Base-by-base conservation (phyloP, 495 filamentous ascomycete species). In the Lophiostoma macrostomum region DNA sequence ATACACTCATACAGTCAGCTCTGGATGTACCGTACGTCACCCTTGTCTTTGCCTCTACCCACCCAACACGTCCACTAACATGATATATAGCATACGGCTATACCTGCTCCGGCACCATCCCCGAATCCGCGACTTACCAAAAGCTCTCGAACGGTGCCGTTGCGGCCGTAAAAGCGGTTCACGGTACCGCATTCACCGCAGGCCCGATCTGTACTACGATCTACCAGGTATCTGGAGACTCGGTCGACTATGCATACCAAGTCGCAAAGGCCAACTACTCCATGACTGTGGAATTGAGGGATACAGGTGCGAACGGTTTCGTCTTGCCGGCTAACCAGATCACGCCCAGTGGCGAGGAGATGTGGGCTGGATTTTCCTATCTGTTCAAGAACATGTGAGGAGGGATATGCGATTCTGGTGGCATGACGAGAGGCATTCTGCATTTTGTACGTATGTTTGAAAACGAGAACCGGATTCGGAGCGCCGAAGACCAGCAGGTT, bases 1-100 rank as follows among this genome's bases (percentile, higher is more conserved):
- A 78, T 74, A 64, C 81, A 85, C 63, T 71, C 72, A 13, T 85
- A 83, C 65, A 69, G 71, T 3, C 80, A 85, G 62, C 65, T 75
- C 6, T 73, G 70, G 34, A 72, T 75, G 71, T 58, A 62, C 52
- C 71, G 29, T 63, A 57, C 32, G 53, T 51, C 16, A n/a, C n/a
- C 56, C 23, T 67, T 72, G 43, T 32, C 66, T 20, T 50, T 66
- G 1, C 64, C 69, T 43, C 16, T 10, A 10, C 8, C 28, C 0
- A 27, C 19, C 19, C 8, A 32, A 69, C 72, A 2, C 16, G 71
- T 70, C 52, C 55, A 61, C 44, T 79, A 71, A 67, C 54, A 39
- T n/a, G 64, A 66, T 5, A 12, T 22, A n/a, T 27, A 65, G 58
- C 70, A 8, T 80, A 80, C 45, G 67, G 76, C 46, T 73, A 74